phyloP scores from a whole-genome alignment of 1,284 basidiomycete species.

The Sporisorium exsertum region DNA sequence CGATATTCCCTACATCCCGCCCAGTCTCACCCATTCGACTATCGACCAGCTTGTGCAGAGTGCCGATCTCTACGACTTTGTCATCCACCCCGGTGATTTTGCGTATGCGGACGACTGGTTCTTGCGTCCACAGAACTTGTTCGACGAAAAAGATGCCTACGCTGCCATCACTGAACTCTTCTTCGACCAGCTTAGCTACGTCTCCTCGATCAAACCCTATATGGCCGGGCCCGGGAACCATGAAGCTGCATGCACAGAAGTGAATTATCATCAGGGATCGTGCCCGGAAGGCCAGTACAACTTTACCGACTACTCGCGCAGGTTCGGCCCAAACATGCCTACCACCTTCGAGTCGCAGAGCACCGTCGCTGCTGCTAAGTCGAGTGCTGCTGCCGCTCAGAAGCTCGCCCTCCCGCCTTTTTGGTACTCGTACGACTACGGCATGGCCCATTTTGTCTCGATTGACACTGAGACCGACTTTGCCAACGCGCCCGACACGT shows the following conservation, averaged over 20 bases:
- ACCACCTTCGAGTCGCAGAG: slow-evolving; percentile 31
- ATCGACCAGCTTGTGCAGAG: slow-evolving; percentile 38
- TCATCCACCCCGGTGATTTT: slow-evolving; percentile 67
- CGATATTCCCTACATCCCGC: slow-evolving; percentile 36
- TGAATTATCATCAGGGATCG: slow-evolving; percentile 17
- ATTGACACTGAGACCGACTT: slow-evolving; percentile 61
- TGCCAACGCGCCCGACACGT: slow-evolving; percentile 43
- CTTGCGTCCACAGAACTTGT: slow-evolving; percentile 44
- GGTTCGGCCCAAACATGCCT: slow-evolving; percentile 50
- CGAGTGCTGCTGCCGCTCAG: slow-evolving; percentile 14
- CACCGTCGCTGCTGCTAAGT: slow-evolving; percentile 11
- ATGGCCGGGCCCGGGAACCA: slow-evolving; percentile 58
- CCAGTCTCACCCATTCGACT: slow-evolving; percentile 38
- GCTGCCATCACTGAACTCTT: slow-evolving; percentile 67
- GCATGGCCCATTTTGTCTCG: slow-evolving; percentile 56
- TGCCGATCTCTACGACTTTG: slow-evolving; percentile 42
- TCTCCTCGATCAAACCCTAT: slow-evolving; percentile 64
- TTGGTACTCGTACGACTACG: slow-evolving; percentile 58
- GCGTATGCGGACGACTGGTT: slow-evolving; percentile 69
- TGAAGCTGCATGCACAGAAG: slow-evolving; percentile 45
- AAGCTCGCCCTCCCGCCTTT: slow-evolving; percentile 36
- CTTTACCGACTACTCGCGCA: slow-evolving; percentile 44
- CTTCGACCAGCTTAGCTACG: slow-evolving; percentile 66
- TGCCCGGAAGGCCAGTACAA: slow-evolving; percentile 58
- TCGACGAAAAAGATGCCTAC: slow-evolving; percentile 40